Base-by-base conservation (phyloP, 1,284 basidiomycete genomes). In the Cutaneotrichosporon sp. region DNA sequence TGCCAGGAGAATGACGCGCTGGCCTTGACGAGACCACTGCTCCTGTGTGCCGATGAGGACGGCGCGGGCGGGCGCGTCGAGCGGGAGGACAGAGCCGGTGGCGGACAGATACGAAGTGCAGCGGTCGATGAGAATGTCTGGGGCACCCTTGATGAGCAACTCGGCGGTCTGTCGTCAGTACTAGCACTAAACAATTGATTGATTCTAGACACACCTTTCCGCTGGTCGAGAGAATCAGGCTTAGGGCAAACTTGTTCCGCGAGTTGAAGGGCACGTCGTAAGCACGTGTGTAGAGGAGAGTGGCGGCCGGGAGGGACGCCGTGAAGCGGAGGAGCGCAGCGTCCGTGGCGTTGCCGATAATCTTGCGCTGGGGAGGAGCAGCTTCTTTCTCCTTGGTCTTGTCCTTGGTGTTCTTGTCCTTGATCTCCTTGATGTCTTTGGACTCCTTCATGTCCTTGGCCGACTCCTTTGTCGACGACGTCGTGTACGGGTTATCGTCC, bases 241-340 rank as follows among this genome's bases (percentile, higher is more conserved):
- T 84, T 61, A 86, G 82, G 84, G 88, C 87, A 82, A 85, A 88
- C 74, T 88, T 89, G 72, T 87, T 87, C 74, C 84, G 84, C 14
- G 86, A 87, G 75, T 86, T 87, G 81, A 88, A 89, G 7, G 84
- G 83, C 56, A 77, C 70, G 55, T 80, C 80, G 73, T 77, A 81
- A 6, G 81, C 64, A 58, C 77, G 77, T 10, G 71, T 60, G 79
- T 81, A 83, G 40, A 78, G 77, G 13, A 65, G 65, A 34, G 73
- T 70, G n/a, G 72, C 63, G 30, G 73, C 73, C 51, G 71, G 60
- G 11, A 87, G 70, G 8, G 76, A 75, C 70, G 87, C 86, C 0
- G 86, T 82, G 68, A 87, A 86, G 51, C 86, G 83, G 21, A 89
- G 82, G 38, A 88, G 80, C 5, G 87, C 87, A 14, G 83, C 85